Evolutionary conservation across 805 yeast species (phyloP), one percentile per base, ranked within the genome.

Genomic region (Kazachstania taianensis): DNA sequence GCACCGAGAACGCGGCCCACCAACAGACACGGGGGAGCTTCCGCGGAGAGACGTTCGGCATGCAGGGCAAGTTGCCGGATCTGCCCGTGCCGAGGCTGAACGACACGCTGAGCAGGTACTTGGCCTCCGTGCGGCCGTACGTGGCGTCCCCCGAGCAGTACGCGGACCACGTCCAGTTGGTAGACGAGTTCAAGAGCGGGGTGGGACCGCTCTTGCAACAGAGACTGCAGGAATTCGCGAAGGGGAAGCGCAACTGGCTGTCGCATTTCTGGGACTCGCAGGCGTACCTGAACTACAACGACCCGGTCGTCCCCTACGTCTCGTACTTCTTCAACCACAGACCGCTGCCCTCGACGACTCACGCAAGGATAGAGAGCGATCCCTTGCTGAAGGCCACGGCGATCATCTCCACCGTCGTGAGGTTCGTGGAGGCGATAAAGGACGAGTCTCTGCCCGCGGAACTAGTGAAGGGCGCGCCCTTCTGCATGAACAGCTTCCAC

Each of bases 241-340:
- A 61, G 20, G 62, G 52, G 36, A 66, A 62, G 38, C 78, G 85
- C 54, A 89, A 89, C 59, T 89, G 98, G 98, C 69, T 89, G 50
- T 73, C 81, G 32, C 79, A 74, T 41, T 85, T 80, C 70, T 89
- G 98, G 98, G 94, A 89, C 59, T 81, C 82, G 50, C 83, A 81
- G 47, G 94, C 96, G 15, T 89, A 89, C 62, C 67, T 89, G 66
- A 76, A 81, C 28, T 87, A 85, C 64, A 72, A 92, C 46, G 97
- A 85, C 59, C 94, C 97, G 0, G 82, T 89, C n/a, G 82, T 83
- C 19, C 96, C 97, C 9, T 87, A 78, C 54, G 95, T 85, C 25
- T 81, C 94, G 15, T 89, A 89, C 65, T 92, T 85, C 49, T 89
- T 73, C 63, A 71, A 78, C 36, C 95, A 89, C 65, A 79, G 74